Evolutionary conservation across 179 eudicot genomes (phyloP).

Genomic region (Amaranthus tricolor): DNA sequence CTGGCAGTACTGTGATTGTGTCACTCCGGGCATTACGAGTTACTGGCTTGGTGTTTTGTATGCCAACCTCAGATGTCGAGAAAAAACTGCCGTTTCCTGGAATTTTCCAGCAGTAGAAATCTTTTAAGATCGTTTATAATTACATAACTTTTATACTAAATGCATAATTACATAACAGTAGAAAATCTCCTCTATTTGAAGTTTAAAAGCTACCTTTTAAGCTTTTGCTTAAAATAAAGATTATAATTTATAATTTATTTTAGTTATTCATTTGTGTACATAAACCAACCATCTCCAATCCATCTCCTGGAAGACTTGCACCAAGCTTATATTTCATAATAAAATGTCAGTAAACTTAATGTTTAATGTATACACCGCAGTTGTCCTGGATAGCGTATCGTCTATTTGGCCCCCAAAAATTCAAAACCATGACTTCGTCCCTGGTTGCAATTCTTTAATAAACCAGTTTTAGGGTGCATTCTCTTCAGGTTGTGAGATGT

Average conservation of each 20-base stretch:
- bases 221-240: background rate
- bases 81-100: slow-evolving; percentile 35
- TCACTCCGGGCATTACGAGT: slow-evolving; percentile 5
- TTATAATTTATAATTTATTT: background rate
- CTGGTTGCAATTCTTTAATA: too few relatives aligned
- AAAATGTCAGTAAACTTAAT: too few relatives aligned
- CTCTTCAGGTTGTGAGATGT: too few relatives aligned
- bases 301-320: too few relatives aligned
- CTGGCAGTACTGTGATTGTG: background rate
- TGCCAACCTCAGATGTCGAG: background rate
- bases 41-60: background rate
- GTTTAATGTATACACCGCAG: too few relatives aligned
- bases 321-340: too few relatives aligned
- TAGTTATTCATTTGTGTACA: background rate
- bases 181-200: background rate
- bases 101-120: slow-evolving; percentile 32
- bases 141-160: slow-evolving; percentile 8
- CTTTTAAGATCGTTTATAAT: background rate
- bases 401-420: too few relatives aligned
- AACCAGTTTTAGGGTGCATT: too few relatives aligned
- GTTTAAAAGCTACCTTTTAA: slow-evolving; percentile 5
- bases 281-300: background rate
- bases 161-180: slow-evolving; percentile 15
- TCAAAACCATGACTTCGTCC: too few relatives aligned
- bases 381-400: too few relatives aligned